Base-by-base conservation (phyloP, 495 filamentous ascomycete genomes). In the Podospora pseudoanserina region DNA sequence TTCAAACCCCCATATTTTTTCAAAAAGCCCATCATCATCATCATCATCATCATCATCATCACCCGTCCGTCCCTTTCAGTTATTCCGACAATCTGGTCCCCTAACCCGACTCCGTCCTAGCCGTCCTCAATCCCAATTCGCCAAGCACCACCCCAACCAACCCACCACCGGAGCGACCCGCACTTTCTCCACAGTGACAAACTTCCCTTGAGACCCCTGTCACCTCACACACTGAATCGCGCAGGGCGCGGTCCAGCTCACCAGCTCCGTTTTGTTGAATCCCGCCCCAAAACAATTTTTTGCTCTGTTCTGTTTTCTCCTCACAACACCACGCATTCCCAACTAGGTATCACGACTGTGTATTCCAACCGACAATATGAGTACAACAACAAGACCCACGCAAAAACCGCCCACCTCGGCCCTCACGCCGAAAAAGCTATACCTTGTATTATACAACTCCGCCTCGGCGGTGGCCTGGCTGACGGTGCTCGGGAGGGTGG, bases 401-500 rank as follows among this genome's bases (percentile, higher is more conserved):
- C 23, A 23, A 23, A 23, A 23, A 23, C 23, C 23, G 23, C 23
- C 23, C 23, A 23, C 23, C 1, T 23, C 62, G 64, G 60, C 73
- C n/a, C 79, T 77, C 61, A 71, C 75, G 32, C 67, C 75, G 72
- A 85, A 82, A 69, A 86, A 79, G 62, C 80, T 76, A 72, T 96
- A 96, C 81, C 87, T 97, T 55, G 84, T 91, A 76, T 76, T 86
- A 74, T 99, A 97, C 86, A 99, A 97, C 78, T 79, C 86, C 70
- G 72, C 89, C 68, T 92, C 87, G 70, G 87, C 91, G 65, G 65
- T 88, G 57, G 84, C 93, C 68, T 99, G 95, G 95, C 74, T 83
- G 19, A 83, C 82, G 30, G 86, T 95, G 64, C 84, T 96, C 65
- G 80, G 85, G 63, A 87, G 90, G 60, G 74, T 74, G 79, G 82